These are phyloP conservation scores for Calycina herbarum DNA, from an alignment of 2,329 filamentous ascomycete genomes.

Conservation along the genomic window DNA sequence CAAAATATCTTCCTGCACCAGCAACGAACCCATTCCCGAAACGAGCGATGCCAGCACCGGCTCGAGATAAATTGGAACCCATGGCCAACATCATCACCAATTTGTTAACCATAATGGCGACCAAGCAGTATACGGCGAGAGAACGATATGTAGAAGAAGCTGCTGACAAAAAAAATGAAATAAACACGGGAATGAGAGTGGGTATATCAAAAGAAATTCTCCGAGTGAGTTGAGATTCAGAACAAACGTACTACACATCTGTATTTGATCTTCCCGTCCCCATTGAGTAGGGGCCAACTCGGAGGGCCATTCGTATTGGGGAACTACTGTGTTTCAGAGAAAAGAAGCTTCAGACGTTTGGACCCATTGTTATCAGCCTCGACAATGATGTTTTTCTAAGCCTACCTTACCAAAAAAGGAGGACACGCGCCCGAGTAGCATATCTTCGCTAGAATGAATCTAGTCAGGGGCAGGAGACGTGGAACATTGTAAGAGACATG, in stretches of 20 bases:
- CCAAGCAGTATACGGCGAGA: neutral
- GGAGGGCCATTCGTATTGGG: conserved; percentile 1
- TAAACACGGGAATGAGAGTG: neutral
- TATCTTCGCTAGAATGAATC: neutral
- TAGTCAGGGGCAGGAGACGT: neutral
- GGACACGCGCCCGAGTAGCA: no score
- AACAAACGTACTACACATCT: neutral
- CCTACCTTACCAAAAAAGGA: neutral
- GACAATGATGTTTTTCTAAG: neutral
- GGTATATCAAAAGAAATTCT: neutral
- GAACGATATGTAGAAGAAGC: neutral
- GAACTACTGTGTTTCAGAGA: neutral
- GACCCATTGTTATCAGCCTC: neutral
- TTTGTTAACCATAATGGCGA: neutral
- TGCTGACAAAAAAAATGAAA: neutral
- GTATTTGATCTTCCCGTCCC: neutral
- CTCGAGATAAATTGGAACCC: conserved; percentile 23
- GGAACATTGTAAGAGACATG: neutral
- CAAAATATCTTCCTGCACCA: conserved; percentile 54
- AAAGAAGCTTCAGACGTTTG: neutral
- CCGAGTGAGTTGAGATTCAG: neutral
- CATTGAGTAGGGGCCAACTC: neutral
- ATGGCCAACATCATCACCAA: neutral
- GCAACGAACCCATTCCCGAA: conserved; percentile 29
- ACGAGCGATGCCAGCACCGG: conserved; percentile 17